phyloP scores from a whole-genome alignment of 805 yeast species.

The Wickerhamomyces silvicola region DNA sequence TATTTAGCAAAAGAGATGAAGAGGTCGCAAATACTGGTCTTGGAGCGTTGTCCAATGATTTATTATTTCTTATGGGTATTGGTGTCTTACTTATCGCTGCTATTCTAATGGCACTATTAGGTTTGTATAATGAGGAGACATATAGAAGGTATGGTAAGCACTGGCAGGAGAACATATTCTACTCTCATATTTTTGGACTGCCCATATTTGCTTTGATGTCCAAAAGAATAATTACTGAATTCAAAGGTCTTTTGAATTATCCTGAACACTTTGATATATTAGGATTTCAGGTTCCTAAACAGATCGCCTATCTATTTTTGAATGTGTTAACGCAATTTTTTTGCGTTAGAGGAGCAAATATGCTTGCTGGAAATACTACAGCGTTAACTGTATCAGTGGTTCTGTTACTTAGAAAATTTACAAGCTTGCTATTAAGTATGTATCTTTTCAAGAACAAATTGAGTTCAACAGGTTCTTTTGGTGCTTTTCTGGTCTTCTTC shows the following conservation, averaged over 20 bases:
- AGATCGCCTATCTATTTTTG: slow-evolving; percentile 25
- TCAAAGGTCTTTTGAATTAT: slow-evolving; percentile 17
- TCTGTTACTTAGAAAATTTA: slow-evolving; percentile 53
- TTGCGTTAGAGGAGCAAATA: slow-evolving; percentile 66
- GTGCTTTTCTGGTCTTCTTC: slow-evolving; percentile 43
- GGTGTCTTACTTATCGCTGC: slow-evolving; percentile 41
- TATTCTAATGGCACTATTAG: slow-evolving; percentile 47
- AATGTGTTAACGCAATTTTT: slow-evolving; percentile 51
- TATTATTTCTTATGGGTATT: slow-evolving; percentile 22
- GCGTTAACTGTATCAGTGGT: slow-evolving; percentile 61
- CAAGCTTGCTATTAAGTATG: slow-evolving; percentile 52
- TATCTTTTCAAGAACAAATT: slow-evolving; percentile 43
- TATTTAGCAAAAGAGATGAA: slow-evolving; percentile 14
- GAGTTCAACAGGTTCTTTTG: slow-evolving; percentile 32
- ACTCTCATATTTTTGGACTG: slow-evolving; percentile 48
- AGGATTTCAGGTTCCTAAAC: slow-evolving; percentile 20
- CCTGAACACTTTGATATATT: slow-evolving; percentile 15
- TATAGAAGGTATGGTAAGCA: slow-evolving; percentile 44
- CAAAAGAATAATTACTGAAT: slow-evolving; percentile 27
- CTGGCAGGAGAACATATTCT: slow-evolving; percentile 64
- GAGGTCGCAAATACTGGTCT: slow-evolving; percentile 1
- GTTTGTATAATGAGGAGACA: slow-evolving; percentile 49
- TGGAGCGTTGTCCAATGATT: slow-evolving; percentile 7
- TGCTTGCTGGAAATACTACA: slow-evolving; percentile 47
- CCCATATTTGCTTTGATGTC: slow-evolving; percentile 42